These are phyloP conservation scores for Sanghuangporus baumii DNA, from an alignment of 1,284 basidiomycete species.

Conservation along the genomic window DNA sequence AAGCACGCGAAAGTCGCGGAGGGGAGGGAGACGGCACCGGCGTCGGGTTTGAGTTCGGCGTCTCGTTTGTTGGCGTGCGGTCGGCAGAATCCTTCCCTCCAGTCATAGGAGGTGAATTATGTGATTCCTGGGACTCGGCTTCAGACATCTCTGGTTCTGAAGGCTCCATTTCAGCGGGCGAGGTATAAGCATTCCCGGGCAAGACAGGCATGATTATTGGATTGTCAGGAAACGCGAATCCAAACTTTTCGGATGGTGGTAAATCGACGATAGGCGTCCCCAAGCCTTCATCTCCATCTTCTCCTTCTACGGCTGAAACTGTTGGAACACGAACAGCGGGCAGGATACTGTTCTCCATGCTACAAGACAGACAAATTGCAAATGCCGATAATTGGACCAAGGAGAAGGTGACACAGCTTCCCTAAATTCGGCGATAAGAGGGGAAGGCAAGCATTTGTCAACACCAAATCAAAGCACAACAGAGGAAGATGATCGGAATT, in stretches of 20 bases:
- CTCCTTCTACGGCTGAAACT: conserved; percentile 26
- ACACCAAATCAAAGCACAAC: conserved; percentile 1
- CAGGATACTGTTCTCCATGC: conserved; percentile 20
- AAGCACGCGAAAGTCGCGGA: conserved; percentile 59
- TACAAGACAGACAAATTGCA: conserved; percentile 13
- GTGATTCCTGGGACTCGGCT: conserved; percentile 15
- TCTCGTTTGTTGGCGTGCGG: conserved; percentile 11
- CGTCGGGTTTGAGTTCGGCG: conserved; percentile 1
- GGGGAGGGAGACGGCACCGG: conserved; percentile 22
- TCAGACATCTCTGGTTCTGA: conserved; percentile 14
- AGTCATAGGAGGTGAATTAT: neutral
- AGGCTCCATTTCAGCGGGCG: neutral
- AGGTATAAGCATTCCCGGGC: conserved; percentile 30
- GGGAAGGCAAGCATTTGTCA: neutral
- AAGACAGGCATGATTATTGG: conserved; percentile 31
- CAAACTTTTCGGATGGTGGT: conserved; percentile 41
- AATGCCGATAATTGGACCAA: conserved; percentile 23
- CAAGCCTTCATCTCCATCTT: conserved; percentile 27
- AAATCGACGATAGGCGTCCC: conserved; percentile 35
- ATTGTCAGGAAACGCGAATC: conserved; percentile 42
- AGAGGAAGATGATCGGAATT: neutral
- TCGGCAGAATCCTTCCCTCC: conserved; percentile 9
- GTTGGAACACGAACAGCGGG: conserved; percentile 35
- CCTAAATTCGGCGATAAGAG: neutral
- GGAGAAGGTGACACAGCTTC: conserved; percentile 12